Conservation (phyloP, 1,284 basidiomycete species). For the Crucibulum parvulum region DNA sequence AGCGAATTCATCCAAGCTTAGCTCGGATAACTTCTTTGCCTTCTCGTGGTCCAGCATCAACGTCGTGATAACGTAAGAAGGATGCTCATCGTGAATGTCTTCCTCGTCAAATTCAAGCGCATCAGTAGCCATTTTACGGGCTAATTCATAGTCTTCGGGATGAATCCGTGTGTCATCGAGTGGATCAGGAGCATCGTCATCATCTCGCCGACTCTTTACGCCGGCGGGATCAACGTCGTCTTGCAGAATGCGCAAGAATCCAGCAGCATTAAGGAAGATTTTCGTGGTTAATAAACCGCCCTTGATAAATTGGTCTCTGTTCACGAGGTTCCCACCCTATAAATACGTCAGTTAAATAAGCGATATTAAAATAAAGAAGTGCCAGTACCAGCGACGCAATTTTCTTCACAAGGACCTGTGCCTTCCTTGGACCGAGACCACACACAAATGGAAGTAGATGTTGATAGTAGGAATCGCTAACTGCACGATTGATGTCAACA, state of each 20-base stretch:
- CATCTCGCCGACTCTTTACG: conserved; percentile 74
- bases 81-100: conserved; percentile 89
- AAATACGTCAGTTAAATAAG: conserved; percentile 13
- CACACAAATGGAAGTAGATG: conserved; percentile 90
- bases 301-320: conserved; percentile 87
- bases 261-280: conserved; percentile 90
- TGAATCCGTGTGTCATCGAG: conserved; percentile 97
- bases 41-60: conserved; percentile 89
- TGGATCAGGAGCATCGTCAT: conserved; percentile 84
- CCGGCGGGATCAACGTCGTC: conserved; percentile 54
- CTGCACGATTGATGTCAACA: conserved; percentile 94
- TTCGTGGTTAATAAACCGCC: conserved; percentile 82
- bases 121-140: conserved; percentile 98
- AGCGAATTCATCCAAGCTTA: conserved; percentile 97
- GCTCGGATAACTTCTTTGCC: conserved; percentile 85
- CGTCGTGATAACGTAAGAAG: conserved; percentile 84
- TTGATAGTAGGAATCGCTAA: conserved; percentile 88
- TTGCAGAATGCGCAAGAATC: conserved; percentile 88
- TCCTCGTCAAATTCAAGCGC: conserved; percentile 96
- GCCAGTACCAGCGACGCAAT: conserved; percentile 72
- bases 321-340: conserved; percentile 85
- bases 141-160: conserved; percentile 97
- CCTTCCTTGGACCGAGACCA: conserved; percentile 95
- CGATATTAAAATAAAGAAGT: conserved; percentile 6
- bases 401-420: conserved; percentile 85